These are phyloP conservation scores for Eimeria nieschulzi DNA, from an alignment of 169 alveolate species.

Conservation along the genomic window DNA sequence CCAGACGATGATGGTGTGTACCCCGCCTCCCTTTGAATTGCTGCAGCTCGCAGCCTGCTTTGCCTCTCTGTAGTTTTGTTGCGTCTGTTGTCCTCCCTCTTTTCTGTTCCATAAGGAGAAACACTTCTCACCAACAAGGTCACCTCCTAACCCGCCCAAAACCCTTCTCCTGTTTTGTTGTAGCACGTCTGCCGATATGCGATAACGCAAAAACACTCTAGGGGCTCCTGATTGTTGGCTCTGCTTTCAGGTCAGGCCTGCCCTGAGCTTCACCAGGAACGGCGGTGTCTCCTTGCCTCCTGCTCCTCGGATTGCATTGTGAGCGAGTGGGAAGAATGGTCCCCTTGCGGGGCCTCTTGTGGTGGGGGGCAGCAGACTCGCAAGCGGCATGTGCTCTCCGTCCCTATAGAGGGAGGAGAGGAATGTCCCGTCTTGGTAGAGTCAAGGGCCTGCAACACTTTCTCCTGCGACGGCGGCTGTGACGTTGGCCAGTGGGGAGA, in stretches of 20 bases:
- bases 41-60: not conserved
- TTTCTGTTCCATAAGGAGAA: not conserved
- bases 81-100: not conserved
- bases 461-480: conserved; percentile 80
- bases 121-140: not conserved
- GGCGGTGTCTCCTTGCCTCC: conserved; percentile 65
- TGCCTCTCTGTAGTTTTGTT: not conserved
- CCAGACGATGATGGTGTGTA: conserved; percentile 50
- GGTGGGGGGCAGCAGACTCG: conserved; percentile 82
- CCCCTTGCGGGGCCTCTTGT: conserved; percentile 78
- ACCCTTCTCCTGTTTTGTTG: not conserved
- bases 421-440: conserved; percentile 64
- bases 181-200: not conserved
- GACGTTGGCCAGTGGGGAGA: conserved; percentile 79
- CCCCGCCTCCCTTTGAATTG: not conserved
- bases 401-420: conserved; percentile 79
- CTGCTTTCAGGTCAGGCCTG: conserved; percentile 66
- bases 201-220: conserved; percentile 40
- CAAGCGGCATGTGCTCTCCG: conserved; percentile 72
- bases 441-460: conserved; percentile 64
- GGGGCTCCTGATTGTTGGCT: conserved; percentile 47
- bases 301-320: conserved; percentile 76
- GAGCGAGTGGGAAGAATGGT: conserved; percentile 79
- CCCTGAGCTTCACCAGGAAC: conserved; percentile 50
- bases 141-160: not conserved